Evolutionary conservation across 2,329 filamentous ascomycete species (phyloP), one percentile per base, ranked within the genome.

Genomic region (Colletotrichum abscissum): DNA sequence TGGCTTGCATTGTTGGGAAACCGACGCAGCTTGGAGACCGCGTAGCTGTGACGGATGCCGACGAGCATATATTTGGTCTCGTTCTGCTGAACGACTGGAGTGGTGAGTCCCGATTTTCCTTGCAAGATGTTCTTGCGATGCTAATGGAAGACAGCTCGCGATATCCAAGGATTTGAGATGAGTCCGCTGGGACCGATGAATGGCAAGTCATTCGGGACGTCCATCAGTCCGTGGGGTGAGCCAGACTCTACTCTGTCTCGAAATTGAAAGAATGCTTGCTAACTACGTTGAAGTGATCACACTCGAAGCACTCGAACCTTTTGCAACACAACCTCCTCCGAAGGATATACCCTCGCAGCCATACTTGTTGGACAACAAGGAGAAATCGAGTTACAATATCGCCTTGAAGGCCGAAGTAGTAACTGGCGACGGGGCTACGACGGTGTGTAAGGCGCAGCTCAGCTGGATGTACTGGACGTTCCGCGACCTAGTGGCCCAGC

Each of bases 11-110:
- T 2, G 80, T 88, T 8, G 85, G 86, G 2, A 86, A 86, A 54
- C 79, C 83, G 0, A 77, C 83, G 11, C 72, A 76, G 0, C 75
- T 82, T n/a, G 81, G 83, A 1, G 74, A 84, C 55, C 78, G 79
- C 0, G 73, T 88, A 0, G 76, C 78, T 0, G 80, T 84, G 0
- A 85, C 84, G 24, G 86, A 88, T 35, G 88, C 90, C 0, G 85
- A 89, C 7, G 84, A 89, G 0, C 88, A 92, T 75, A 89, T 92
- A 19, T 92, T 92, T 78, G 90, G 91, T 0, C 82, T 91, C n/a
- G 87, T 90, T 0, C 79, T 92, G 49, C 77, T 92, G 14, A 92
- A 92, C 74, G 90, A 92, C 74, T 92, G 90, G 90, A 87, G 84
- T 28, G 84, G 87, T 75, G 84, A 88, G 55, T 81, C 77, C 0